Evolutionary conservation across 139 green algal species (phyloP), one percentile per base, ranked within the genome.

Genomic region (Chlamydomonas sphaeroides): DNA sequence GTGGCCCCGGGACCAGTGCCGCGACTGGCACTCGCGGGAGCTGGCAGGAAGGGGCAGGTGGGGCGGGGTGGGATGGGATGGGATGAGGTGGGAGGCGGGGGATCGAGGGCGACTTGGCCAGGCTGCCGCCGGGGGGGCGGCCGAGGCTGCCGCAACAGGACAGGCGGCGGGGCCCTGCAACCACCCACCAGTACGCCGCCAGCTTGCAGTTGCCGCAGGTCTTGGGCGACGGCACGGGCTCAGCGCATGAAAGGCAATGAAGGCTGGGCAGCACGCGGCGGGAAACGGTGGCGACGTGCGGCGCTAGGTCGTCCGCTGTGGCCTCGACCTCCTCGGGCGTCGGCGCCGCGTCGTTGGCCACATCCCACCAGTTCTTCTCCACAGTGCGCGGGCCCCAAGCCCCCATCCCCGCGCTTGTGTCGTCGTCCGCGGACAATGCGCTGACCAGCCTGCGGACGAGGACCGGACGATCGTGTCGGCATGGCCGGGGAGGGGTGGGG

Each of bases 351-450:
- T 62, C 41, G 56, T 80, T 80, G 0, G 33, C 5, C 5, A 36
- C 57, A 7, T 80, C 74, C 74, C 74, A 80, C 72, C 72, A 79
- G 36, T 79, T 79, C 35, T 25, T 36, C 51, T 78, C 70, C n/a
- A n/a, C n/a, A n/a, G n/a, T n/a, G n/a, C n/a, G n/a, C n/a, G n/a
- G n/a, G n/a, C n/a, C n/a, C n/a, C n/a, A n/a, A n/a, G n/a, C n/a
- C n/a, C n/a, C n/a, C n/a, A n/a, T n/a, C n/a, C n/a, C n/a, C n/a
- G n/a, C n/a, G n/a, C n/a, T n/a, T n/a, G n/a, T n/a, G n/a, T n/a
- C n/a, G n/a, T n/a, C n/a, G n/a, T n/a, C n/a, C n/a, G n/a, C n/a
- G n/a, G n/a, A n/a, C n/a, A n/a, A n/a, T n/a, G n/a, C n/a, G n/a
- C n/a, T n/a, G n/a, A n/a, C n/a, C n/a, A n/a, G n/a, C n/a, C n/a